These are phyloP conservation scores for Monosporozyma aquatica DNA, from an alignment of 805 yeast genomes.

Conservation along the genomic window DNA sequence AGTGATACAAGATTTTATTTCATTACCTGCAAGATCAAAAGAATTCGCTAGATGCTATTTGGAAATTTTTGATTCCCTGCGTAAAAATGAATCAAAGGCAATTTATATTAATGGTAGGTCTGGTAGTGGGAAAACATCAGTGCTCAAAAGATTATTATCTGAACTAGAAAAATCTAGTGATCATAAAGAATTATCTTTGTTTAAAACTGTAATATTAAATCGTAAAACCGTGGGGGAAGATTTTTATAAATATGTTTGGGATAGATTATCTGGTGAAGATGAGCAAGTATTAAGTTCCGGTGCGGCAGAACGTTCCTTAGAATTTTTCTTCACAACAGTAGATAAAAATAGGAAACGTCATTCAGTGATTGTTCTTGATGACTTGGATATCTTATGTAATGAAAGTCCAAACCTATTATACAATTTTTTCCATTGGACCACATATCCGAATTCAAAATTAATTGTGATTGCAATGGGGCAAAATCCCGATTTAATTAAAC, in stretches of 20 bases:
- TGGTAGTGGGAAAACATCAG: slow-evolving; percentile 93
- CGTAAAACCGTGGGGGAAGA: slow-evolving; percentile 70
- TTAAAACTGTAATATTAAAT: slow-evolving; percentile 75
- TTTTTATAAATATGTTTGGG: slow-evolving; percentile 77
- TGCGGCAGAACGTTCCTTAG: slow-evolving; percentile 57
- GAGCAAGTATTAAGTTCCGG: slow-evolving; percentile 40
- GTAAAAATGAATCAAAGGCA: slow-evolving; percentile 67
- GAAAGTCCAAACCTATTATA: slow-evolving; percentile 73
- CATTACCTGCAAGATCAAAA: slow-evolving; percentile 71
- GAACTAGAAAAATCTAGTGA: slow-evolving; percentile 43
- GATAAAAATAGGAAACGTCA: slow-evolving; percentile 29
- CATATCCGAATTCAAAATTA: slow-evolving; percentile 63
- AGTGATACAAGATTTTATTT: slow-evolving; percentile 28
- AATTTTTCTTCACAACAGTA: slow-evolving; percentile 49
- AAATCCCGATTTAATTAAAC: slow-evolving; percentile 91
- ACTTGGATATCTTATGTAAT: slow-evolving; percentile 80
- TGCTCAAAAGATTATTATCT: slow-evolving; percentile 71
- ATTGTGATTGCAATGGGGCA: slow-evolving; percentile 89
- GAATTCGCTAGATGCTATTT: slow-evolving; percentile 64
- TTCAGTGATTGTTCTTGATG: slow-evolving; percentile 75
- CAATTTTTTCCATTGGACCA: slow-evolving; percentile 95
- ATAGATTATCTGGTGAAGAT: slow-evolving; percentile 47
- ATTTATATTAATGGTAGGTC: slow-evolving; percentile 91
- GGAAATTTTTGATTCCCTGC: slow-evolving; percentile 60
- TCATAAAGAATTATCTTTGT: slow-evolving; percentile 35